Evolutionary conservation across 2,329 filamentous ascomycete genomes (phyloP).

Genomic region (Pseudogymnoascus sp.): DNA sequence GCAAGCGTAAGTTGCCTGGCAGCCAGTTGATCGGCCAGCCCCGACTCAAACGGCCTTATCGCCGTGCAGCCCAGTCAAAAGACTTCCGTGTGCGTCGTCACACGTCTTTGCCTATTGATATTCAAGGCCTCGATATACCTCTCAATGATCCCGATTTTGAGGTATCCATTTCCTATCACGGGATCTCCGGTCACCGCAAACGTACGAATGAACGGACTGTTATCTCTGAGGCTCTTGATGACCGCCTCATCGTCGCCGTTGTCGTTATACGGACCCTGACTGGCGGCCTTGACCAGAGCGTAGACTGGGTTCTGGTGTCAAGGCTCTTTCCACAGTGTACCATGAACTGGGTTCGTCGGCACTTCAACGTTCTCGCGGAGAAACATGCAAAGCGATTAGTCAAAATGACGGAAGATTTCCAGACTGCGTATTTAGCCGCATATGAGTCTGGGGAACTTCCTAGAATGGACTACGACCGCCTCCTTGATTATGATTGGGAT

Average conservation of each 20-base stretch:
- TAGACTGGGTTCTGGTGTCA: constrained; percentile 53
- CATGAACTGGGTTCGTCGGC: constrained; percentile 42
- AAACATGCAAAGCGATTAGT: constrained; percentile 45
- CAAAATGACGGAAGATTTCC: constrained; percentile 53
- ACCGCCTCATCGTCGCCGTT: constrained; percentile 47
- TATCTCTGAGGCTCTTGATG: constrained; percentile 25
- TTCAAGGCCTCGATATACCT: constrained; percentile 19
- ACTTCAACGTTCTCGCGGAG: constrained; percentile 46
- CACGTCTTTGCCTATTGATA: constrained; percentile 21
- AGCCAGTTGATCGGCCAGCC: constrained; percentile 1
- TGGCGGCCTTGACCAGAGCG: constrained; percentile 49
- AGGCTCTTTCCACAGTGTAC: constrained; percentile 46
- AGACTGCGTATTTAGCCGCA: constrained; percentile 54
- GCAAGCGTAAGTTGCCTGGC: constrained; percentile 1
- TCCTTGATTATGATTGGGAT: constrained; percentile 59
- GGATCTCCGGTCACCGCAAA: constrained; percentile 18
- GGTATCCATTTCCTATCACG: not conserved
- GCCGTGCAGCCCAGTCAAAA: constrained; percentile 22
- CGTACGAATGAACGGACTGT: constrained; percentile 25
- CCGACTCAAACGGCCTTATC: not conserved
- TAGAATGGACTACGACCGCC: constrained; percentile 53
- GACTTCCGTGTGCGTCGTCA: constrained; percentile 19
- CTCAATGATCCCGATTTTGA: constrained; percentile 9
- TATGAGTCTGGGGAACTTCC: constrained; percentile 55
- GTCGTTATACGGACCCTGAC: constrained; percentile 49